Base-by-base conservation (phyloP, 2,329 filamentous ascomycete species). In the Colletotrichum tropicale region DNA sequence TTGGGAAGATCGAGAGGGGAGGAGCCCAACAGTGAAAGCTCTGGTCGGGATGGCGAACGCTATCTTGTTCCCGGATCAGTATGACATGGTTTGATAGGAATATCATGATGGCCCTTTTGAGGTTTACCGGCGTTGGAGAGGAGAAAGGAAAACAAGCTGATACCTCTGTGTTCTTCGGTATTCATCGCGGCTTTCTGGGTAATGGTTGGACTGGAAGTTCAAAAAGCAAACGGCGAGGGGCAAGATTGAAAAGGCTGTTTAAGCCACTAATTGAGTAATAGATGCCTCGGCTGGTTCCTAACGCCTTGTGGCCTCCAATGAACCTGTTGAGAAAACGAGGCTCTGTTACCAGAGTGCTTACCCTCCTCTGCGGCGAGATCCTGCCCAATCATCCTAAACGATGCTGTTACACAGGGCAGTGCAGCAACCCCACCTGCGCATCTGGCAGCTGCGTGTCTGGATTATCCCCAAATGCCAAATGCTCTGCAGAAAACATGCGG, bases 31-130 rank as follows among this genome's bases (percentile, higher is more conserved):
- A 16, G 85, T 86, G 78, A 80, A 81, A 75, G 79, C 78, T 43
- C 80, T 86, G 16, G 69, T 87, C 62, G 79, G 81, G 8, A 82
- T 85, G 81, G 85, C 84, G 5, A 86, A 87, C 70, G 80, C 79
- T 61, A 84, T 87, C n/a, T 74, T 87, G 71, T 87, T 87, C 78
- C 85, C 85, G 0, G 84, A 86, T 76, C 80, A 82, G 71, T 86
- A 82, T 70, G 84, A 85, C 64, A 76, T 76, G 80, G 38, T 76
- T 55, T 76, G 28, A 62, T 56, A 24, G 74, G 34, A n/a, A 7
- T 5, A 7, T 5, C 21, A 48, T 34, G 26, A 26, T 24, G 56
- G 56, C 73, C 56, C 64, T 75, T 60, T 12, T 38, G 24, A 52
- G 43, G 43, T 52, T 52, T 13, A 52, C 6, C n/a, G 43, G 43